Percentiles rank a stretch among this genome's conserved stretches.
Conservation (phyloP, 768 basidiomycete genomes). For the Pulveroboletus sp. region DNA sequence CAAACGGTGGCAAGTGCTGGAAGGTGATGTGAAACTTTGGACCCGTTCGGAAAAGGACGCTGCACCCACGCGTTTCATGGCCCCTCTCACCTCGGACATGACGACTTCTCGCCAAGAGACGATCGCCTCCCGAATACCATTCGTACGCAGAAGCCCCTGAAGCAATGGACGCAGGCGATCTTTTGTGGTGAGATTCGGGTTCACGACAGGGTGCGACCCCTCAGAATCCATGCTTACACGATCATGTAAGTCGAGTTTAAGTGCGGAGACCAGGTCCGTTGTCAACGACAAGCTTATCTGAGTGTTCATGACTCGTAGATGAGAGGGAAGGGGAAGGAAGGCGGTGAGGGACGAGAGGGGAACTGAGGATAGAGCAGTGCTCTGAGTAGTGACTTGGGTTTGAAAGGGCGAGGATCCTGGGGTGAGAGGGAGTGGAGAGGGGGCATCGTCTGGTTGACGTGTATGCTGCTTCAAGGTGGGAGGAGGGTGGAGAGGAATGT, state of each 20-base stretch:
- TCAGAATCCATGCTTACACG: slow-evolving; percentile 36
- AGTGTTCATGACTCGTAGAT: slow-evolving; percentile 64
- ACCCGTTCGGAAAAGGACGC: not conserved
- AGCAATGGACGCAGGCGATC: slow-evolving; percentile 70
- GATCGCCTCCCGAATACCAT: slow-evolving; percentile 63
- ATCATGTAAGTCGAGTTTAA: slow-evolving; percentile 61
- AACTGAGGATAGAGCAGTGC: slow-evolving; percentile 33
- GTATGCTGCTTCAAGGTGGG: slow-evolving; percentile 3
- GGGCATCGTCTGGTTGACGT: slow-evolving; percentile 14
- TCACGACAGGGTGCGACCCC: slow-evolving; percentile 10
- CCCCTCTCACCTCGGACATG: slow-evolving; percentile 51
- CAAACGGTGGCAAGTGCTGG: slow-evolving; percentile 59
- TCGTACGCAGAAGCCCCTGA: slow-evolving; percentile 70
- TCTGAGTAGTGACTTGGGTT: slow-evolving; percentile 23
- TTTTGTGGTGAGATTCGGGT: slow-evolving; percentile 43
- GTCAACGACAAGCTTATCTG: slow-evolving; percentile 77
- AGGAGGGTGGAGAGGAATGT: slow-evolving; percentile 2
- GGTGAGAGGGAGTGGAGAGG: slow-evolving; percentile 34
- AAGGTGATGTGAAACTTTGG: not conserved
- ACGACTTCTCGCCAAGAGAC: slow-evolving; percentile 68
- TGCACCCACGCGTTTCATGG: slow-evolving; percentile 54
- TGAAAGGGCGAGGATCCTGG: slow-evolving; percentile 26
- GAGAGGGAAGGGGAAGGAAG: slow-evolving; percentile 69
- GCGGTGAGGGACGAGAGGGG: slow-evolving; percentile 67
- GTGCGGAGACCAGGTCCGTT: slow-evolving; percentile 66